Evolutionary conservation across 2,329 filamentous ascomycete genomes (phyloP).

Genomic region (Aspergillus persii): DNA sequence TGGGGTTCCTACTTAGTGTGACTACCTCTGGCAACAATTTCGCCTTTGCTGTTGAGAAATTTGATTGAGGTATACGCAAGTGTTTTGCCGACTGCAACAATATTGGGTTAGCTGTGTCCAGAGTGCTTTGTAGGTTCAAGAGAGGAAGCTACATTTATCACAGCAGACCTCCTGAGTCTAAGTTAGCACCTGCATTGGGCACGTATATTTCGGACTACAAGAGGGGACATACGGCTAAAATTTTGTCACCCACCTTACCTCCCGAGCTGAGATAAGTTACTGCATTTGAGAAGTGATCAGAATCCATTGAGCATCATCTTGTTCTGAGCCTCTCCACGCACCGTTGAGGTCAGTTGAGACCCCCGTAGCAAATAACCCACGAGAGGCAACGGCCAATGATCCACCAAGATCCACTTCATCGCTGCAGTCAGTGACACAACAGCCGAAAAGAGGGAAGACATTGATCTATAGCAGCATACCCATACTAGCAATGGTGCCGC

Average conservation of each 20-base stretch:
- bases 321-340: conserved; percentile 23
- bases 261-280: conserved; percentile 65
- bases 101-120: background rate
- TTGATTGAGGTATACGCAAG: conserved; percentile 62
- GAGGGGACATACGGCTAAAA: conserved; percentile 48
- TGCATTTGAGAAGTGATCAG: conserved; percentile 5
- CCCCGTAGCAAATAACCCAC: conserved; percentile 63
- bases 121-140: background rate
- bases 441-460: background rate
- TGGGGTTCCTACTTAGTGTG: conserved; percentile 57
- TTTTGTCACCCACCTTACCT: conserved; percentile 60
- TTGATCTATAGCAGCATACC: conserved; percentile 30
- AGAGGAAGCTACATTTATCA: conserved; percentile 56
- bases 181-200: conserved; percentile 14
- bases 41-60: conserved; percentile 59
- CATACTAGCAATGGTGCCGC: conserved; percentile 65
- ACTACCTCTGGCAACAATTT: conserved; percentile 63
- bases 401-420: conserved; percentile 61
- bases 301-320: conserved; percentile 2
- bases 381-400: conserved; percentile 63
- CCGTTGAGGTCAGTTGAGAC: conserved; percentile 66
- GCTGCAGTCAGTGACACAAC: background rate
- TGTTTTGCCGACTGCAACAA: conserved; percentile 58
- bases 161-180: conserved; percentile 55
- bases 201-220: background rate